Base-by-base conservation (phyloP, 371 early-diverging fungal genomes). In the Nosema muscidifuracis region DNA sequence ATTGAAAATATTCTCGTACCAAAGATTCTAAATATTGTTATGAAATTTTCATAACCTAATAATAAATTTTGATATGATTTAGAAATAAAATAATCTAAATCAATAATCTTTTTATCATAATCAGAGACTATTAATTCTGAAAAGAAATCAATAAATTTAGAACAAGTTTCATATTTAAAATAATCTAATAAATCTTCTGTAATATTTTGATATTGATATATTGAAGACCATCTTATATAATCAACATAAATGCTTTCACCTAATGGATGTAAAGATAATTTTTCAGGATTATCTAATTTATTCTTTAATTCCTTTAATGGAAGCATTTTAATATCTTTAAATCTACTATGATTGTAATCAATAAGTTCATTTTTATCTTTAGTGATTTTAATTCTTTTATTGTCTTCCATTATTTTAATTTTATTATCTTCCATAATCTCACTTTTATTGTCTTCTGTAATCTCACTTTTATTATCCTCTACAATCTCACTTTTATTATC, bases 291-390 rank as follows among this genome's bases (percentile, higher is more conserved):
- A 24, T 47, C 18, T 3, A 69, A 10, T 42, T 69, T 69, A 22
- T 44, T 28, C 28, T 36, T 63, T 20, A 71, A 55, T 55, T 71
- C 71, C 36, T 71, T 71, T 30, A 63, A n/a, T 16, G 71, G 71
- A 0, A 40, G 26, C 22, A 51, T 22, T 42, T 30, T 62, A 15
- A 71, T 24, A 62, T 71, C 71, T 7, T 20, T 28, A 28, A 36
- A 63, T 31, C 16, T 36, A 18, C 24, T 34, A 40, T n/a, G n/a
- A n/a, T 62, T 36, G 2, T 51, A 62, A 42, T 61, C 6, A 2
- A 50, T 50, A 7, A 61, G 22, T n/a, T 22, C n/a, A 18, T 20
- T n/a, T 58, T 34, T 24, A n/a, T 50, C 26, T 30, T 28, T 44
- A 44, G n/a, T n/a, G n/a, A n/a, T n/a, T n/a, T n/a, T n/a, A 30